These are phyloP conservation scores for Trichomonas vaginalis DNA, from an alignment of 208 protist genomes.

Conservation along the genomic window DNA sequence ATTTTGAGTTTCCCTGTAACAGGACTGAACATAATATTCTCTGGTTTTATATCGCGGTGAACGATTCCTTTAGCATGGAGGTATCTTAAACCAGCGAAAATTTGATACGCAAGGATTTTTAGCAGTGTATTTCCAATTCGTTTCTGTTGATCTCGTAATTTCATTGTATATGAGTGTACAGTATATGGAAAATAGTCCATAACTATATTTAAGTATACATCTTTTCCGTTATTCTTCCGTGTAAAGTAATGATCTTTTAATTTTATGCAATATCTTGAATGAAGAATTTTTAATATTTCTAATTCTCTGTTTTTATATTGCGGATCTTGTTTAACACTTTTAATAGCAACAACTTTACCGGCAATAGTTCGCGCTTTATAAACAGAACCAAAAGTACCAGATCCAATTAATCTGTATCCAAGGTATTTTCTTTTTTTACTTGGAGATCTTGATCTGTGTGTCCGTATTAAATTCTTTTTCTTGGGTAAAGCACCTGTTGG, in stretches of 20 bases:
- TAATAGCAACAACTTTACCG: background rate
- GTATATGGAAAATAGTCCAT: constrained; percentile 92
- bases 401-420: background rate
- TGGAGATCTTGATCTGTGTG: too few relatives aligned
- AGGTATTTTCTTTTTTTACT: too few relatives aligned
- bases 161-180: constrained; percentile 59
- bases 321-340: background rate
- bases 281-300: background rate
- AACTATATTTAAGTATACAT: constrained; percentile 91
- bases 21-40: constrained; percentile 59
- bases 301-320: background rate
- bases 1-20: constrained; percentile 49
- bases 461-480: too few relatives aligned
- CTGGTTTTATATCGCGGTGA: constrained; percentile 64
- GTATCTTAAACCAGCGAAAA: constrained; percentile 59
- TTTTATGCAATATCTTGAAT: background rate
- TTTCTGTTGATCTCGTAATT: constrained; percentile 62
- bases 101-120: constrained; percentile 44
- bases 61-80: constrained; percentile 58
- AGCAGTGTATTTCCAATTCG: constrained; percentile 35
- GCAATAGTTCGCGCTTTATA: background rate
- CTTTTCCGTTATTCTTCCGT: constrained; percentile 33
- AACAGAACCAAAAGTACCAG: background rate
- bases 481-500: too few relatives aligned
- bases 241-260: background rate